These are phyloP conservation scores for Fibroporia radiculosa DNA, from an alignment of 768 basidiomycete genomes.

Conservation along the genomic window DNA sequence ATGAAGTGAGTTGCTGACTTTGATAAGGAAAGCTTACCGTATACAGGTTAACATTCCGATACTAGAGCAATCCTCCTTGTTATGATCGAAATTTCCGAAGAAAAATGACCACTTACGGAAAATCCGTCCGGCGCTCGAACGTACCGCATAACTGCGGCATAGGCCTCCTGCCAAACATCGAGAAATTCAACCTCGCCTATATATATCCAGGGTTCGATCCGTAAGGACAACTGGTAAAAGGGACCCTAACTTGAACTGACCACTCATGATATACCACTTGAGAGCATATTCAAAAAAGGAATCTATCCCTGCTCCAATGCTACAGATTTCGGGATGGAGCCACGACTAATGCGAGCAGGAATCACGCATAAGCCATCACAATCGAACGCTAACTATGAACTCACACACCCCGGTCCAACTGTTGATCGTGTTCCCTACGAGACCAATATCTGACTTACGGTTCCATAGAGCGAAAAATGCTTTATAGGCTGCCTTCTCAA, in stretches of 20 bases:
- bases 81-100: background rate
- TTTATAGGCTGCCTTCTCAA: slow-evolving; percentile 82
- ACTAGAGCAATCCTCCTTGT: slow-evolving; percentile 37
- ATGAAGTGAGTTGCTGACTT: background rate
- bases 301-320: slow-evolving; percentile 92
- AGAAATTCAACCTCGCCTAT: slow-evolving; percentile 30
- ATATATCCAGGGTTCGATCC: background rate
- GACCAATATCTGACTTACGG: slow-evolving; percentile 70
- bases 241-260: slow-evolving; percentile 29
- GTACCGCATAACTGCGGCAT: slow-evolving; percentile 59
- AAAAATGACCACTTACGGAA: slow-evolving; percentile 47
- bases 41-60: slow-evolving; percentile 70
- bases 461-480: slow-evolving; percentile 96
- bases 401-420: slow-evolving; percentile 72
- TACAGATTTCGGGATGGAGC: slow-evolving; percentile 67
- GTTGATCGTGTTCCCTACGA: slow-evolving; percentile 87
- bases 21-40: slow-evolving; percentile 14
- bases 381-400: background rate
- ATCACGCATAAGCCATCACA: background rate
- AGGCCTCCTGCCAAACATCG: slow-evolving; percentile 31
- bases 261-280: slow-evolving; percentile 87
- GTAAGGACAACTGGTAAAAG: too few species aligned
- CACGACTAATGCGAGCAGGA: slow-evolving; percentile 43
- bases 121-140: slow-evolving; percentile 78
- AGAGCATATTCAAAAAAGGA: slow-evolving; percentile 93